Base-by-base conservation (phyloP, 2,329 filamentous ascomycete species). In the Cladophialophora psammophila region DNA sequence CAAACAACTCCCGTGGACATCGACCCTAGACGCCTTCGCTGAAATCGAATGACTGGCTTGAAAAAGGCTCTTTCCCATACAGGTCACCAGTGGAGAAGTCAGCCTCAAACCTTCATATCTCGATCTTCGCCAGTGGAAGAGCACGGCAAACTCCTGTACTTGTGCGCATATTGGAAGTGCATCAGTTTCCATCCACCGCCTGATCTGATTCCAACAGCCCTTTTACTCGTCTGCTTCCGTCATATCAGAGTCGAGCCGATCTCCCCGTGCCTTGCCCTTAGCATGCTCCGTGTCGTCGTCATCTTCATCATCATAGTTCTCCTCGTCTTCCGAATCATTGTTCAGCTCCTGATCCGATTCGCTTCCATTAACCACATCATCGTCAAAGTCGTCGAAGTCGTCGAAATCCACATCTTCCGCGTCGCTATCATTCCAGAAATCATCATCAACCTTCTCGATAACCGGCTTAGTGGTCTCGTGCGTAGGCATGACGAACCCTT, bases 401-500 rank as follows among this genome's bases (percentile, higher is more conserved):
- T 80, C 80, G 64, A 79, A 74, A 60, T 77, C 76, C 75, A 84
- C 78, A 40, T 84, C 81, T 60, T 91, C 87, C 72, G 92, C 91
- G 72, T 91, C 91, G 56, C 87, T 89, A 76, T 92, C 90, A 38
- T 87, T 88, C 90, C 92, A 95, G 76, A 96, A 96, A 68, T 91
- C 91, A 72, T 91, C 89, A 72, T 96, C 91, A 13, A 85, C 76
- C 74, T 89, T 87, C 72, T 90, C 88, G 1, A 88, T 87, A 1
- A 70, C 68, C 6, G 72, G 69, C 74, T 80, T 80, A 72, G 80
- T 92, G 79, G 76, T 90, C 79, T 84, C 84, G 61, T 88, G 86
- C 0, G 90, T 93, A 0, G 95, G 95, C 90, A 98, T 94, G 63
- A 87, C 84, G 70, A 94, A 94, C 0, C 86, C 93, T 0, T 82